Conservation (phyloP, 371 early-diverging fungal species). For the Funneliformis caledonium region DNA sequence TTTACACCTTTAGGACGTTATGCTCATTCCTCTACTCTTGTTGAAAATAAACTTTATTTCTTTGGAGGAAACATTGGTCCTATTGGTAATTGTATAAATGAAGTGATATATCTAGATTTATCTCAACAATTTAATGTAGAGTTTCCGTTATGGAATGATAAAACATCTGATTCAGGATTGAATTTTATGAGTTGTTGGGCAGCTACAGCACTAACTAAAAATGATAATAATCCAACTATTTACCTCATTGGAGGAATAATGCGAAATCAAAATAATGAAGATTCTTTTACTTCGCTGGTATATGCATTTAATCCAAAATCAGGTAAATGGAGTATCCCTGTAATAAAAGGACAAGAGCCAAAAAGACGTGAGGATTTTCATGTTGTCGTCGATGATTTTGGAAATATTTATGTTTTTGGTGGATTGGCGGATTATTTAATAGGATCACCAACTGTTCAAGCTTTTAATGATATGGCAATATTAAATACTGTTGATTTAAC, state of each 20-base stretch:
- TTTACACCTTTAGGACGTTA: no score
- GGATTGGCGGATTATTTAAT: neutral
- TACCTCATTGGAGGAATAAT: neutral
- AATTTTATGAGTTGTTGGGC: no score
- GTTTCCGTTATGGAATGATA: no score
- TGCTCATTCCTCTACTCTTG: no score
- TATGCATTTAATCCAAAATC: neutral
- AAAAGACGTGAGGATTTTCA: neutral
- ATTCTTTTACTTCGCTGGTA: neutral
- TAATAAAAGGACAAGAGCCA: neutral
- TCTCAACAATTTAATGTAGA: no score
- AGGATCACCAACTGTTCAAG: neutral
- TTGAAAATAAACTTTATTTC: no score
- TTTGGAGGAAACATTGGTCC: no score
- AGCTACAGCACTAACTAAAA: no score
- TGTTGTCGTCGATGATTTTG: neutral
- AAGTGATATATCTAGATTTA: no score
- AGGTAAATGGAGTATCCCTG: neutral
- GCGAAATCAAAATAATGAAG: neutral
- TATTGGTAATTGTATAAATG: no score
- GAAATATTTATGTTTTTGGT: conserved; percentile 2
- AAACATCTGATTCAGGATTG: no score
- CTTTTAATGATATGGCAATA: neutral
- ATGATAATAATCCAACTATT: neutral
- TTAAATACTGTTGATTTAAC: neutral